These are phyloP conservation scores for Scutellaria barbata DNA, from an alignment of 257 asterid species.

Conservation along the genomic window DNA sequence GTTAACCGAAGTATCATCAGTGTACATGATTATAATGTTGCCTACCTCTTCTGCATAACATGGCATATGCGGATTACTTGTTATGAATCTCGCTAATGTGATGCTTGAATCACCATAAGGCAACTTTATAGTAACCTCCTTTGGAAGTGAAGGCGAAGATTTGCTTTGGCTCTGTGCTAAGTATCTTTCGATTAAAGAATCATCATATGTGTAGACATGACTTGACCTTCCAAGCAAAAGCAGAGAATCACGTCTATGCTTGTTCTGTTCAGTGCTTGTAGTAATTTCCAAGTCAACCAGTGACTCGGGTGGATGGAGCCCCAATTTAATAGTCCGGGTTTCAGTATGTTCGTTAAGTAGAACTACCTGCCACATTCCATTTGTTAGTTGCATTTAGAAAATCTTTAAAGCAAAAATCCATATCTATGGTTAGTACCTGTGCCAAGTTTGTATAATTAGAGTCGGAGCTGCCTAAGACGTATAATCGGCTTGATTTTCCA, in stretches of 20 bases:
- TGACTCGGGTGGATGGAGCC: conserved; percentile 68
- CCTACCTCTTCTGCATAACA: conserved; percentile 62
- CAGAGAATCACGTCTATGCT: conserved; percentile 54
- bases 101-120: conserved; percentile 84
- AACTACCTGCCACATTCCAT: conserved; percentile 66
- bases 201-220: conserved; percentile 64
- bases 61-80: conserved; percentile 57
- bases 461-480: conserved; percentile 75
- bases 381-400: too few species aligned
- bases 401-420: too few species aligned
- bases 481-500: conserved; percentile 84
- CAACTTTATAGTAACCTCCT: conserved; percentile 64
- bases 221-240: conserved; percentile 79
- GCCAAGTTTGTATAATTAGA: conserved; percentile 56
- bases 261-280: conserved; percentile 59
- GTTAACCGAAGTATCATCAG: conserved; percentile 12
- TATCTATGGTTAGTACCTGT: conserved; percentile 54
- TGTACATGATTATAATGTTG: conserved; percentile 12
- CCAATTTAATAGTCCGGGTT: conserved; percentile 76
- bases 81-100: conserved; percentile 60
- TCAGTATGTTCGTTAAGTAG: conserved; percentile 77
- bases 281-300: conserved; percentile 70
- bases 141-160: conserved; percentile 81
- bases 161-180: conserved; percentile 71
- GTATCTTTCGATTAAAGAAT: conserved; percentile 71